phyloP scores from a whole-genome alignment of 2,329 filamentous ascomycete genomes.

The Leptographium radiaticola region DNA sequence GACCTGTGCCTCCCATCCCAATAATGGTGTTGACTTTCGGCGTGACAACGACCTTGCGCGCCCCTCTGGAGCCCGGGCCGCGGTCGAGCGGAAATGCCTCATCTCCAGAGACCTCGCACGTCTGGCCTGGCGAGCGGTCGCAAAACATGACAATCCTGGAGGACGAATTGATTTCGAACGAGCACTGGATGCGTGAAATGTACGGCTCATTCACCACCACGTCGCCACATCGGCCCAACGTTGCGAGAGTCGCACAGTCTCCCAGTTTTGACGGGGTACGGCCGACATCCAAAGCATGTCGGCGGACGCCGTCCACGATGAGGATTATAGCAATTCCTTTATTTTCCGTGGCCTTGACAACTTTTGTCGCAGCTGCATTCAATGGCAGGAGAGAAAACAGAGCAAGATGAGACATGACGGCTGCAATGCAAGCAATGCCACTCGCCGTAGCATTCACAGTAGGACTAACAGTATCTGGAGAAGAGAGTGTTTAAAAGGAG shows the following conservation, averaged over 20 bases:
- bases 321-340: too few species aligned
- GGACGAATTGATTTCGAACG: neutral
- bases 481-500: too few species aligned
- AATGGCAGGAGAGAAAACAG: too few species aligned
- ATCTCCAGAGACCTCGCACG: neutral
- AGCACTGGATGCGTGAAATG: neutral
- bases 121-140: neutral
- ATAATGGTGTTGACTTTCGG: neutral
- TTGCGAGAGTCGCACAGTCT: neutral
- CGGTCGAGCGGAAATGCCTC: neutral
- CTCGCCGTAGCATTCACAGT: too few species aligned
- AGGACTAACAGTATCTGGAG: too few species aligned
- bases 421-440: too few species aligned
- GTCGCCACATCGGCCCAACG: neutral
- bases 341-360: too few species aligned
- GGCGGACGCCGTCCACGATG: too few species aligned
- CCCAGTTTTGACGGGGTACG: neutral
- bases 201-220: neutral
- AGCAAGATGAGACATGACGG: too few species aligned
- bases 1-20: neutral
- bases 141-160: neutral
- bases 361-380: too few species aligned
- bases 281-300: too few species aligned
- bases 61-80: neutral
- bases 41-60: neutral